Base-by-base conservation (phyloP, 1,139 yeast species). In the Kodamaea alishanica region DNA sequence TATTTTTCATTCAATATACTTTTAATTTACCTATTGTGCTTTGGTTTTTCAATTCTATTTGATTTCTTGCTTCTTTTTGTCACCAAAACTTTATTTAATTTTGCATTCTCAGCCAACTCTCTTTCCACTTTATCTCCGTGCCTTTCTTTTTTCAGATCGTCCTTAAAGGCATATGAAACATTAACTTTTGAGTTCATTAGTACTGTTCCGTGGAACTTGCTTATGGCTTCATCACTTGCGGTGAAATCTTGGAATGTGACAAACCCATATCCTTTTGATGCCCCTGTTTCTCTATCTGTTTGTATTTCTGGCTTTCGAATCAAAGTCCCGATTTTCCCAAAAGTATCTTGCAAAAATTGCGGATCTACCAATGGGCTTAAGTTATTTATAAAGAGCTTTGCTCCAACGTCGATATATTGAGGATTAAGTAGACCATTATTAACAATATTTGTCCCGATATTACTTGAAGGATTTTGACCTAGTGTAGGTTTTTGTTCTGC, bases 71-170 rank as follows among this genome's bases (percentile, higher is more conserved):
- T 15, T 4, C 20, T 15, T 28, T 34, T 39, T 4, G 32, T 31
- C 30, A 23, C 33, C 26, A 50, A 23, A 26, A 57, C 42, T 24
- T 61, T 56, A 46, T 73, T 67, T 38, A 55, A 54, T 48, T 64
- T 65, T 4, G 94, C 95, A 54, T 79, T 83, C 35, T 71, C 75
- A 11, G 94, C 92, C 43, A 90, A 67, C 36, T 75, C 48, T 49
- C 97, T 69, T 54, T 90, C 97, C 0, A 79, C 79, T 24, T 72
- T 73, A 50, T 84, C 94, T n/a, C 97, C 97, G 52, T 88, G 95
- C 34, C 77, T 72, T 8, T 62, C 65, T 35, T 69, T 71, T 39
- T 72, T 77, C 11, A 75, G 70, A 43, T 77, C 79, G 48, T 76
- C 80, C 58, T 86, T 87, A 54, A 71, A 79, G 0, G 96, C 95